Evolutionary conservation across 2,329 filamentous ascomycete genomes (phyloP).

Genomic region (Phoma herbarum): DNA sequence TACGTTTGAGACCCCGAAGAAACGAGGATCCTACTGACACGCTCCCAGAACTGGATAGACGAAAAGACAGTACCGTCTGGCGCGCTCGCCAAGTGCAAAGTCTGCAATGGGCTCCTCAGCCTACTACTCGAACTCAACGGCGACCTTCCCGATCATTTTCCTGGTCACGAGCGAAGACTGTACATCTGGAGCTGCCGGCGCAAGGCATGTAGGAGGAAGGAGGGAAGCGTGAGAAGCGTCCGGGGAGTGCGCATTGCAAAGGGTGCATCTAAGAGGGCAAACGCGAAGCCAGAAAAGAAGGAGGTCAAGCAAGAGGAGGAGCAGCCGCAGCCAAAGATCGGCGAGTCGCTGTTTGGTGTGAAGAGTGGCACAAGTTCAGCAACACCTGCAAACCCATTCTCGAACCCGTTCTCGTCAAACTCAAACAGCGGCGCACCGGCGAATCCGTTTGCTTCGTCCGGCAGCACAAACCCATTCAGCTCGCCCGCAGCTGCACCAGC

Average conservation of each 20-base stretch:
- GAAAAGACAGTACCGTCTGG: constrained; percentile 75
- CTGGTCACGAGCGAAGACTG: constrained; percentile 84
- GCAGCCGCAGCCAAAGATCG: constrained; percentile 61
- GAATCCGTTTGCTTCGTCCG: constrained; percentile 65
- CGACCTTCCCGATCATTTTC: constrained; percentile 86
- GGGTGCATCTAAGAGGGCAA: constrained; percentile 38
- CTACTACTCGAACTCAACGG: constrained; percentile 90
- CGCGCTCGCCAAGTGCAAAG: constrained; percentile 81
- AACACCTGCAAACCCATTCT: constrained; percentile 42
- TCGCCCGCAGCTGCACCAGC: constrained; percentile 40
- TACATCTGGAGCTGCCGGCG: constrained; percentile 86
- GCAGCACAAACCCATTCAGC: constrained; percentile 40
- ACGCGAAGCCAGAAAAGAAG: constrained; percentile 30
- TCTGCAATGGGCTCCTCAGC: constrained; percentile 84
- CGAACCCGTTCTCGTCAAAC: constrained; percentile 68
- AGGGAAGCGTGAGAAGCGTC: constrained; percentile 80
- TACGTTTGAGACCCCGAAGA: constrained; percentile 59
- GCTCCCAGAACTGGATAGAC: constrained; percentile 78
- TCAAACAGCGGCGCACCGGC: constrained; percentile 47
- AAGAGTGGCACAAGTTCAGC: constrained; percentile 52
- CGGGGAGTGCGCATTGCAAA: constrained; percentile 70
- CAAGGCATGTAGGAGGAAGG: constrained; percentile 80
- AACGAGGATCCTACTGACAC: constrained; percentile 1
- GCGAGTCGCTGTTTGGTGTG: constrained; percentile 75
- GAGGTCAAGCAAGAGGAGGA: constrained; percentile 40